Evolutionary conservation across 2,329 filamentous ascomycete genomes (phyloP).

Genomic region (Penicillium sp.): DNA sequence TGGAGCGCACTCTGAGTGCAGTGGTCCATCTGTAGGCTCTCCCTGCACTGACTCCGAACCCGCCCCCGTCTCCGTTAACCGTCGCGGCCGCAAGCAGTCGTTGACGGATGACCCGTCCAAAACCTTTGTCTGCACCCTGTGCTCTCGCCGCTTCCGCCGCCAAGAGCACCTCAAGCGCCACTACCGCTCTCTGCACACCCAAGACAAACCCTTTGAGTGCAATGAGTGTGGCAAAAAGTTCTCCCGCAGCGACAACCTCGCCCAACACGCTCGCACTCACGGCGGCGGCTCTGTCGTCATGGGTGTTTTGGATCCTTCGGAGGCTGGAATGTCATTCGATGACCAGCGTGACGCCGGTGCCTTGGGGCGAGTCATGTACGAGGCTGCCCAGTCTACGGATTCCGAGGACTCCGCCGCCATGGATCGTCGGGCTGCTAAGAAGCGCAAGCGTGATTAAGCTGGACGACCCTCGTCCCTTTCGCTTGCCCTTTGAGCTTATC

Average conservation of each 20-base stretch:
- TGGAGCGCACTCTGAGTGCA: conserved; percentile 38
- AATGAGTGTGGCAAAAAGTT: conserved; percentile 98
- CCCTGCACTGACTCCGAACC: conserved; percentile 36
- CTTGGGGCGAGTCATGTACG: conserved; percentile 74
- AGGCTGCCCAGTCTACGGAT: conserved; percentile 67
- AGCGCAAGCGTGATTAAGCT: conserved; percentile 61
- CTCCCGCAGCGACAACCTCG: conserved; percentile 93
- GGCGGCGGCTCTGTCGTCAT: conserved; percentile 85
- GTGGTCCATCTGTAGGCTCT: conserved; percentile 41
- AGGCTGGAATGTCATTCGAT: conserved; percentile 40
- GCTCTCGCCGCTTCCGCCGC: conserved; percentile 92
- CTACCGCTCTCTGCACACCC: conserved; percentile 95
- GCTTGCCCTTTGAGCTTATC: conserved; percentile 1
- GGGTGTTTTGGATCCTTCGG: conserved; percentile 72
- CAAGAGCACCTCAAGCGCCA: conserved; percentile 99
- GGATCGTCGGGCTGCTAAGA: conserved; percentile 58
- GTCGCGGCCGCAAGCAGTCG: conserved; percentile 96
- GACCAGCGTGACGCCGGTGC: conserved; percentile 57
- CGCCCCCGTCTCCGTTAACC: conserved; percentile 59
- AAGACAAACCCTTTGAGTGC: conserved; percentile 98
- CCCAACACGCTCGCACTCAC: conserved; percentile 91
- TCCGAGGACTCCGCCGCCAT: conserved; percentile 36
- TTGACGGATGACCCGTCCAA: conserved; percentile 96
- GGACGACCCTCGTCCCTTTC: conserved; percentile 43
- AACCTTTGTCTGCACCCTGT: conserved; percentile 94